These are phyloP conservation scores for Apophysomyces trapeziformis DNA, from an alignment of 371 early-diverging fungal genomes.

Conservation along the genomic window DNA sequence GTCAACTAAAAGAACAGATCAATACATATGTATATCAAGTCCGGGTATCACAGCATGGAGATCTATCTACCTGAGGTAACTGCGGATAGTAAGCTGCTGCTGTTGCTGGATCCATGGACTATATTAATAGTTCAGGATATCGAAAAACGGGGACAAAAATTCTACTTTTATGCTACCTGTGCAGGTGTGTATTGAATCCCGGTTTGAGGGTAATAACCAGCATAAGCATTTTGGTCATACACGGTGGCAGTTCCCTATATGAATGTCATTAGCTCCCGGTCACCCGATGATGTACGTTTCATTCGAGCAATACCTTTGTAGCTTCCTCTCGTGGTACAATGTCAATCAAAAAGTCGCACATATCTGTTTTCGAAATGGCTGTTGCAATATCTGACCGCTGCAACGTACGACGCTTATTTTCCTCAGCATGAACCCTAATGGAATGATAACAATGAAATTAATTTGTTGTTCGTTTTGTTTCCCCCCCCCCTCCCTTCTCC, in stretches of 20 bases:
- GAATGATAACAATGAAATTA: background rate
- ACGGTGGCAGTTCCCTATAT: constrained; percentile 7
- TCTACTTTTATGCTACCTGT: constrained; percentile 15
- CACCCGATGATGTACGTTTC: background rate
- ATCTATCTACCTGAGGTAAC: constrained; percentile 21
- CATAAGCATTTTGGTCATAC: constrained; percentile 28
- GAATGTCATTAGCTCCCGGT: background rate
- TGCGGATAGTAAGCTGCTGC: constrained; percentile 32
- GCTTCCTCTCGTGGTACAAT: constrained; percentile 95
- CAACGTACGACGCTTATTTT: constrained; percentile 97
- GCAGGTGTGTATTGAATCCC: constrained; percentile 23
- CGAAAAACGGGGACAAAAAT: too few relatives aligned
- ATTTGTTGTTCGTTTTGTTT: background rate
- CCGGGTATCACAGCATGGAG: too few relatives aligned
- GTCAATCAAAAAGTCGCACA: constrained; percentile 99
- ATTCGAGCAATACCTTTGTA: constrained; percentile 21
- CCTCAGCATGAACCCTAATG: constrained; percentile 93
- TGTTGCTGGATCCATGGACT: constrained; percentile 15
- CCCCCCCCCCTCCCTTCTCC: too few relatives aligned
- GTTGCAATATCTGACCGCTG: constrained; percentile 95
- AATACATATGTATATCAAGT: background rate
- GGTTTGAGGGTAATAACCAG: constrained; percentile 31
- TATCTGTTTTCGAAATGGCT: constrained; percentile 94
- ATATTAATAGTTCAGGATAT: background rate
- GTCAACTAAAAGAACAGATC: constrained; percentile 26